Base-by-base conservation (phyloP, 2,329 filamentous ascomycete species). In the Teratosphaeria zuluensis region DNA sequence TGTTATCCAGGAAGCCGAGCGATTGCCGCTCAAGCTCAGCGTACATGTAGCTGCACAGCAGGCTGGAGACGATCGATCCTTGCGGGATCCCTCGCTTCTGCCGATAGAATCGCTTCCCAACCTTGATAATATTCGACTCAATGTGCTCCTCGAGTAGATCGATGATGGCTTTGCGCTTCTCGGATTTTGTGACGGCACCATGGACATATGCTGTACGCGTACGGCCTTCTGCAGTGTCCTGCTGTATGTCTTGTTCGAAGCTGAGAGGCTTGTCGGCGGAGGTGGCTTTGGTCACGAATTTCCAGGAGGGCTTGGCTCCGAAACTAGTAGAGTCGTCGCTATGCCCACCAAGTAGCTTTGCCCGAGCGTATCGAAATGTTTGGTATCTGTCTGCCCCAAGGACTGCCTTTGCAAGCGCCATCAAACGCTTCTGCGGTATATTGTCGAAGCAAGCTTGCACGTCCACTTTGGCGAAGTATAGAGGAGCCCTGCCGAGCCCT, bases 21-120 rank as follows among this genome's bases (percentile, higher is more conserved):
- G 86, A 77, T 30, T 84, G 79, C 6, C 75, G 74, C 72, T 99
- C 94, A 1, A 97, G 81, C 62, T 94, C 85, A 5, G 89, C 92
- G 70, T 99, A 99, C 73, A 97, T 96, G 74, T 95, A 92, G 74
- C 91, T 97, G 78, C 94, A 97, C 4, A 99, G 79, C 48, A 91
- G 79, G 51, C 87, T 89, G 0, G 92, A 96, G 4, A 99, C 72
- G 1, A 96, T 82, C 0, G 92, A 96, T 7, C 94, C 94, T 72
- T 99, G 94, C 0, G 94, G 92, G 46, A 99, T 97, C 14, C 94
- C 94, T 24, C 81, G 78, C 71, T 86, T 92, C 71, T 99, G 94
- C 28, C 90, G 83, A 71, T 94, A 96, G 71, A 86, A 91, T 65
- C 87, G 89, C 75, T 91, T 92, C 54, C 91, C 92, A 46, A 97